These are phyloP conservation scores for Bidens hawaiensis DNA, from an alignment of 140 eudicot genomes.

Conservation along the genomic window DNA sequence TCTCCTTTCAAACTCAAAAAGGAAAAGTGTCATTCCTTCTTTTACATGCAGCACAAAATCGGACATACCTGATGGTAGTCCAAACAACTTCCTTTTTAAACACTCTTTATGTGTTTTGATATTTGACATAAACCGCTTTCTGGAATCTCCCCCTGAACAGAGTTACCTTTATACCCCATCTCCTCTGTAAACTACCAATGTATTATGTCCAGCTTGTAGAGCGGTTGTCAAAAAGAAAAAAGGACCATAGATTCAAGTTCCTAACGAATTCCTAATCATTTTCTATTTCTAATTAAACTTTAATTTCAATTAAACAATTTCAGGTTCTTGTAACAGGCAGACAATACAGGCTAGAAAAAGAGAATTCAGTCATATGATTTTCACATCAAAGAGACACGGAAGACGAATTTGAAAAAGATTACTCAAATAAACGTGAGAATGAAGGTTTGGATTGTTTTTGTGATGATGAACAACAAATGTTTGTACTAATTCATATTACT, in stretches of 20 bases:
- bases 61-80: constrained; percentile 47
- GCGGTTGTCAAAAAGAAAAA: constrained; percentile 4
- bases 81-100: constrained; percentile 43
- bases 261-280: neutral
- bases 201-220: constrained; percentile 17
- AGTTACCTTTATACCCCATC: constrained; percentile 43
- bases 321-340: constrained; percentile 12
- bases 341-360: constrained; percentile 1
- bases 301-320: neutral
- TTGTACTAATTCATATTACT: no score
- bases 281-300: neutral
- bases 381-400: neutral
- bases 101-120: constrained; percentile 50
- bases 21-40: constrained; percentile 73
- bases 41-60: constrained; percentile 63
- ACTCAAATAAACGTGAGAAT: no score
- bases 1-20: constrained; percentile 68
- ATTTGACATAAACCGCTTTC: constrained; percentile 70
- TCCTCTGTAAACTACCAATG: constrained; percentile 28
- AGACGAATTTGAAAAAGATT: no score
- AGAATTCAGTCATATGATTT: neutral
- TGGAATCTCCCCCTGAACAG: constrained; percentile 43
- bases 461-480: no score
- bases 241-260: constrained; percentile 9
- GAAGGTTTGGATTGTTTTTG: no score